Conservation (phyloP, 2,329 filamentous ascomycete genomes). For the Xylaria sp. region DNA sequence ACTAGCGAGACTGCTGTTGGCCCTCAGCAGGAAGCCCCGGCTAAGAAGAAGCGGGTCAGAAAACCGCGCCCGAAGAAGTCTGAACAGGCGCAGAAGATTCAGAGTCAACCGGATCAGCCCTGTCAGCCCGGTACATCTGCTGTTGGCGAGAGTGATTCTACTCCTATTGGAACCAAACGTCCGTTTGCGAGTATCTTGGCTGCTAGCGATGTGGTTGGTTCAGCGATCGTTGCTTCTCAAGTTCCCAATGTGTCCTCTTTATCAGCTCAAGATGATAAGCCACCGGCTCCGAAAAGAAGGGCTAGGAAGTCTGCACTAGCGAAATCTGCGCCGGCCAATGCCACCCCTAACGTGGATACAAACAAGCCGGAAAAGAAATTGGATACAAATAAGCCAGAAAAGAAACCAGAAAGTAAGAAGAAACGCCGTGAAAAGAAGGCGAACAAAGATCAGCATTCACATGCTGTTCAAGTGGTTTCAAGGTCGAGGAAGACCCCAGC, state of each 20-base stretch:
- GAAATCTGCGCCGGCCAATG: slow-evolving; percentile 17
- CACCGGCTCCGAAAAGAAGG: slow-evolving; percentile 24
- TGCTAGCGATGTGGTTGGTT: not conserved
- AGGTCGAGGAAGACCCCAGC: slow-evolving; percentile 24
- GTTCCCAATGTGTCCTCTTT: not conserved
- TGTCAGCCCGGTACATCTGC: no score
- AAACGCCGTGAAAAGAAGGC: slow-evolving; percentile 15
- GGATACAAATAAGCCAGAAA: slow-evolving; percentile 5
- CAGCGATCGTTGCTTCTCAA: not conserved
- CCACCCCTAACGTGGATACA: not conserved
- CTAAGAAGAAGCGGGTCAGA: slow-evolving; percentile 5
- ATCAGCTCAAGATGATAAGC: not conserved
- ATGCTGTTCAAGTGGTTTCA: slow-evolving; percentile 24
- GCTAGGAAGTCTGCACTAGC: slow-evolving; percentile 40
- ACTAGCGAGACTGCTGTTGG: not conserved
- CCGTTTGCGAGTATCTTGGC: not conserved
- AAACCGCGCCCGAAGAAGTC: slow-evolving; percentile 6
- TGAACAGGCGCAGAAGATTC: not conserved
- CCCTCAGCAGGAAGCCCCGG: not conserved
- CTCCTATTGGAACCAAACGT: not conserved
- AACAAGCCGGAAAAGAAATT: slow-evolving; percentile 1
- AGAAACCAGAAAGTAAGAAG: slow-evolving; percentile 7
- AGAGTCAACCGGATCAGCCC: no score
- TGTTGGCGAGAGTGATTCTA: not conserved
- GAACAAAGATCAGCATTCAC: slow-evolving; percentile 24